Conservation (phyloP, 2,329 filamentous ascomycete species). For the Xylaria sp. region DNA sequence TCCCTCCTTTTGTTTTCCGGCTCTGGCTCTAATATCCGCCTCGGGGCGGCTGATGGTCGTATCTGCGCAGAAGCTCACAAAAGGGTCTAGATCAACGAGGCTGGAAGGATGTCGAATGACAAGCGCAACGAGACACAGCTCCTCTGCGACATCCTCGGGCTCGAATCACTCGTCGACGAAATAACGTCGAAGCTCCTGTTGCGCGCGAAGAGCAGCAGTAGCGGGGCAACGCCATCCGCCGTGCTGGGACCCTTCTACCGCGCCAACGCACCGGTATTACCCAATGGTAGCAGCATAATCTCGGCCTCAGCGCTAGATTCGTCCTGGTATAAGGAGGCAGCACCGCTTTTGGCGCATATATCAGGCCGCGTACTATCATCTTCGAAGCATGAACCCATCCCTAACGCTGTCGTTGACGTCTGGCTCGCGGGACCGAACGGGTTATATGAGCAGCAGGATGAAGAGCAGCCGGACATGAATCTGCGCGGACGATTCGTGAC, state of each 20-base stretch:
- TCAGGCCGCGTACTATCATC: slow-evolving; percentile 50
- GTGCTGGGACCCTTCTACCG: slow-evolving; percentile 86
- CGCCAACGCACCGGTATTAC: slow-evolving; percentile 60
- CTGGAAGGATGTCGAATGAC: slow-evolving; percentile 57
- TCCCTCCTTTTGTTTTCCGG: neutral
- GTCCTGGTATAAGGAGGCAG: slow-evolving; percentile 29
- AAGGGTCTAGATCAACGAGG: slow-evolving; percentile 52
- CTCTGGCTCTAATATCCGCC: neutral
- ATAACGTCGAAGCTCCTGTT: slow-evolving; percentile 58
- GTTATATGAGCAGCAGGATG: slow-evolving; percentile 68
- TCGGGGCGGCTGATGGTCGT: neutral
- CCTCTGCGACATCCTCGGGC: slow-evolving; percentile 61
- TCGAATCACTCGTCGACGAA: slow-evolving; percentile 77
- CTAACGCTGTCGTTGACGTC: slow-evolving; percentile 63
- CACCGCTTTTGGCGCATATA: slow-evolving; percentile 47
- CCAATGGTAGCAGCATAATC: slow-evolving; percentile 66
- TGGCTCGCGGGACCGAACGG: slow-evolving; percentile 77
- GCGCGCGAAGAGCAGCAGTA: slow-evolving; percentile 59
- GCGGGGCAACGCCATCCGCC: slow-evolving; percentile 59
- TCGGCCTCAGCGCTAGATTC: slow-evolving; percentile 40
- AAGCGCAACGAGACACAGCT: slow-evolving; percentile 64
- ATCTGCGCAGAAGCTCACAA: slow-evolving; percentile 1
- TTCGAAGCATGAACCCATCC: slow-evolving; percentile 57
- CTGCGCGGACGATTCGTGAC: slow-evolving; percentile 68
- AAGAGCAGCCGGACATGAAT: slow-evolving; percentile 65